Conservation (phyloP, 2,329 filamentous ascomycete species). For the Cordyceps tenuipes region DNA sequence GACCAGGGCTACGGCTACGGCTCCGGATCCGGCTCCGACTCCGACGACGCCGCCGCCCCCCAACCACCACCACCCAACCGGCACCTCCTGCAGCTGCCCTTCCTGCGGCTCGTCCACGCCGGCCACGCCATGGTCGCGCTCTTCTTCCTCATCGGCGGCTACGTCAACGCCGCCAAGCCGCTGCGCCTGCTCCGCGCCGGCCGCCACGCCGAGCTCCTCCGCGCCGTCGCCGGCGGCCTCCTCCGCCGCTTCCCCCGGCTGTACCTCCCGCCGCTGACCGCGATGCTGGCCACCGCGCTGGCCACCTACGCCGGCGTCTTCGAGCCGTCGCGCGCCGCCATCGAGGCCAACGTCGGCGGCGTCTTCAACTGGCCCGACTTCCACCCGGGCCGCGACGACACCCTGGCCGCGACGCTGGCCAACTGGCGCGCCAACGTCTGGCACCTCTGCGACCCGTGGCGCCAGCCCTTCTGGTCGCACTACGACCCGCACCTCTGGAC, state of each 20-base stretch:
- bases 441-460: not conserved
- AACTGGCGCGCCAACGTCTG: not conserved
- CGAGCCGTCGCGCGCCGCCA: not conserved
- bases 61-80: not conserved
- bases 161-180: conserved; percentile 8
- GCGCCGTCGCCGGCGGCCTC: not conserved
- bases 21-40: too few species aligned
- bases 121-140: conserved; percentile 13
- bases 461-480: not conserved
- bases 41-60: too few species aligned
- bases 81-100: conserved; percentile 8
- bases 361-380: conserved; percentile 4
- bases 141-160: conserved; percentile 14
- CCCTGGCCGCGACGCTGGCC: not conserved
- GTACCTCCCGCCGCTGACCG: not conserved
- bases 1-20: conserved; percentile 4
- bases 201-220: not conserved
- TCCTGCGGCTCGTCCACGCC: conserved; percentile 8
- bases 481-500: conserved; percentile 11
- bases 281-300: not conserved
- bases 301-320: not conserved
- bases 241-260: conserved; percentile 1
- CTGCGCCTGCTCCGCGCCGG: not conserved
- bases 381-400: not conserved
- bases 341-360: not conserved